A percentile compares a stretch with the other conserved stretches of the same genome.
These are phyloP conservation scores for Francoa sonchifolia DNA, from an alignment of 441 rosid species.

Conservation along the genomic window DNA sequence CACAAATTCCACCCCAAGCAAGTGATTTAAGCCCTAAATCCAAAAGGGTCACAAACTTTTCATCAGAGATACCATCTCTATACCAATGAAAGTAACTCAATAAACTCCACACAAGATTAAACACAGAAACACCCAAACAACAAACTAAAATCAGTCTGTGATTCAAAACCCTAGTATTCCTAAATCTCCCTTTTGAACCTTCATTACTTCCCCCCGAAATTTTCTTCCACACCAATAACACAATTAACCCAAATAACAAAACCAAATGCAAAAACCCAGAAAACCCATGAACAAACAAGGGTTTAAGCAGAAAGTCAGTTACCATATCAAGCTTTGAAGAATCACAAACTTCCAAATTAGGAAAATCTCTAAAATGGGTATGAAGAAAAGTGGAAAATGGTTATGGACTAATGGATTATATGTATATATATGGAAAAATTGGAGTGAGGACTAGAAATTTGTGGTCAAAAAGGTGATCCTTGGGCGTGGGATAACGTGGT, in stretches of 20 bases:
- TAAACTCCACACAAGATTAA: conserved; percentile 30
- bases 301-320: conserved; percentile 28
- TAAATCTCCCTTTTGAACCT: conserved; percentile 21
- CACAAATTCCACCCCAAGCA: conserved; percentile 48
- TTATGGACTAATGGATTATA: too few species aligned
- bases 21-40: conserved; percentile 45
- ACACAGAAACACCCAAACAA: conserved; percentile 40
- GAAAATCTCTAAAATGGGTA: too few species aligned
- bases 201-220: conserved; percentile 10
- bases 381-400: too few species aligned
- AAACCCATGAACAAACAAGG: conserved; percentile 31
- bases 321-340: conserved; percentile 20
- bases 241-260: too few species aligned
- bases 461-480: not conserved
- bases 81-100: conserved; percentile 43
- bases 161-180: conserved; percentile 15
- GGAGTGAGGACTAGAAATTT: not conserved
- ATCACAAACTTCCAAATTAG: too few species aligned
- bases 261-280: conserved; percentile 35
- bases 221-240: too few species aligned
- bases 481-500: conserved; percentile 10
- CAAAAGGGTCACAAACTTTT: conserved; percentile 32
- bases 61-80: conserved; percentile 38
- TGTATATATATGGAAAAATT: not conserved
- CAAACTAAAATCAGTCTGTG: conserved; percentile 30